Base-by-base conservation (phyloP, 768 basidiomycete species). In the Russula abietina region DNA sequence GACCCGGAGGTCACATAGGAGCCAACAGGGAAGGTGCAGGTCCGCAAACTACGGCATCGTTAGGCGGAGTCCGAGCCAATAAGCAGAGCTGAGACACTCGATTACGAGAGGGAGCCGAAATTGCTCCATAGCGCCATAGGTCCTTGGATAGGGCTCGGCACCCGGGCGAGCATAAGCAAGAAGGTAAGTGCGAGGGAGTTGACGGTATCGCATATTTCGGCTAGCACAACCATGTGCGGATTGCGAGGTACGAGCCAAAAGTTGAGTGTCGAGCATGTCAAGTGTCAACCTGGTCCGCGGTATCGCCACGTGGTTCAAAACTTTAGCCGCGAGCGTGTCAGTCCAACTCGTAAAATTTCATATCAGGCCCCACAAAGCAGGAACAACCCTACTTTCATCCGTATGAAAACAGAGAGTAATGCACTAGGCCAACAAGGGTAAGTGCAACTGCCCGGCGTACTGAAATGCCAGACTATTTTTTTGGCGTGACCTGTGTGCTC, bases 41-140 rank as follows among this genome's bases (percentile, higher is more conserved):
- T 33, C 33, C 56, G 33, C 41, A 59, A 36, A 41, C 45, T 64
- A 58, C 52, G 62, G 57, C 57, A 64, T 64, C 38, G 57, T 59
- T 53, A 45, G 22, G 57, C 53, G 41, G 57, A 38, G 30, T 33
- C 48, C 46, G 38, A 48, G 26, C 45, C 16, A 54, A 53, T 39
- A 36, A 39, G 8, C 45, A 33, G 52, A 54, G 36, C n/a, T 63
- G 51, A 39, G 32, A 22, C 39, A 22, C 17, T 26, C 49, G 39
- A 24, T 62, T 32, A 50, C n/a, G 54, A 46, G 19, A 32, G 28
- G 26, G 11, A 28, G 39, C 58, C 24, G 30, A 16, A 11, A 36
- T 39, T 48, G 38, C 17, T 28, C 38, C 53, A 26, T 50, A 26
- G 14, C 28, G 26, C 19, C 53, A 39, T 50, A n/a, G n/a, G n/a